A percentile compares a stretch with the other conserved stretches of the same genome.
Evolutionary conservation across 1,139 yeast species (phyloP).

Genomic region (Hyphopichia wangnamkhiaoensis): DNA sequence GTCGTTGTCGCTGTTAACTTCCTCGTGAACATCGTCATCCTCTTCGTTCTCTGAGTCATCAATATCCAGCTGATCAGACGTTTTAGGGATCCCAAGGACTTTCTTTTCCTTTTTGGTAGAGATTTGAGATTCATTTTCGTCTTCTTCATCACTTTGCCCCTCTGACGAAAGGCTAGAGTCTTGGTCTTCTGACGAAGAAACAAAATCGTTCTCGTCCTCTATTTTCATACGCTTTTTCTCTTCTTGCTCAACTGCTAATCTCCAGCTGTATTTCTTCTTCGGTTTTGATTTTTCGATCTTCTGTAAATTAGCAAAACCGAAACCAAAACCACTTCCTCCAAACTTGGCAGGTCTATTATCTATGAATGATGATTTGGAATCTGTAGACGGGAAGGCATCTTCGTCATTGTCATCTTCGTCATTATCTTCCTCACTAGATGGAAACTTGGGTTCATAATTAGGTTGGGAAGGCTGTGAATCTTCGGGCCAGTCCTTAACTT

Average conservation of each 20-base stretch:
- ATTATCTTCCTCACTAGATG: conserved; percentile 21
- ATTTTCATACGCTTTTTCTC: conserved; percentile 32
- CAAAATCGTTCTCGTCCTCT: conserved; percentile 45
- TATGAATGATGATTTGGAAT: conserved; percentile 53
- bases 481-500: conserved; percentile 64
- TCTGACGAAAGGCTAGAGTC: too few species aligned
- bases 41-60: conserved; percentile 9
- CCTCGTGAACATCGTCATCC: conserved; percentile 13
- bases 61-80: too few species aligned
- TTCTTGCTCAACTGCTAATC: conserved; percentile 38
- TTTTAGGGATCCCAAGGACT: too few species aligned
- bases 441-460: conserved; percentile 11
- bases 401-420: conserved; percentile 20
- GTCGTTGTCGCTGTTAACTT: too few species aligned
- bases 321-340: conserved; percentile 65
- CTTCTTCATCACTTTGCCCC: conserved; percentile 29
- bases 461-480: conserved; percentile 20
- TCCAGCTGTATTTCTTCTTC: conserved; percentile 49
- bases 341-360: conserved; percentile 70
- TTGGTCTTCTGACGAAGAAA: conserved; percentile 26
- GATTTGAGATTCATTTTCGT: conserved; percentile 10
- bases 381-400: conserved; percentile 13
- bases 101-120: conserved; percentile 28
- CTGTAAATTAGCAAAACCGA: conserved; percentile 64
- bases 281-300: conserved; percentile 39